These are phyloP conservation scores for Talaromyces trachyspermus DNA, from an alignment of 495 filamentous ascomycete genomes.

Conservation along the genomic window DNA sequence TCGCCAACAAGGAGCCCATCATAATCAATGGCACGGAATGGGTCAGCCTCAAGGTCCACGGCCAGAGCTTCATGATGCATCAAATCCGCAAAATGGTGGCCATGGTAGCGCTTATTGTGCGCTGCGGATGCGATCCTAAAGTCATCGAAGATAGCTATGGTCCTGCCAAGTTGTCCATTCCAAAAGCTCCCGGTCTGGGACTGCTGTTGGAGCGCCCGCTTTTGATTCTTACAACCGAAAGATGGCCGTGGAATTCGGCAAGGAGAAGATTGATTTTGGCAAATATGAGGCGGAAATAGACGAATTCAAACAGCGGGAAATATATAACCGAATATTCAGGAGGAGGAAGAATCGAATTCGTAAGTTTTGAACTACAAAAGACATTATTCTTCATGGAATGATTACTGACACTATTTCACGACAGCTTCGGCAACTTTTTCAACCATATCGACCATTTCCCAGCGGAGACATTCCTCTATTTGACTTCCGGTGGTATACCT, in stretches of 20 bases:
- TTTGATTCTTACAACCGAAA: conserved; percentile 69
- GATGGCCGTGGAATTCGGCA: conserved; percentile 44
- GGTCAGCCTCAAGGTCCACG: conserved; percentile 91
- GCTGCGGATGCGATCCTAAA: conserved; percentile 62
- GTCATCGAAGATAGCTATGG: conserved; percentile 65
- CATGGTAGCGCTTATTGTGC: conserved; percentile 76
- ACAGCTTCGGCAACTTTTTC: conserved; percentile 73
- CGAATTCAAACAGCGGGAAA: conserved; percentile 87
- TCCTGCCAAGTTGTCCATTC: conserved; percentile 65
- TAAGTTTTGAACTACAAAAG: too few relatives aligned
- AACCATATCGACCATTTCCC: conserved; percentile 75
- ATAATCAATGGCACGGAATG: conserved; percentile 87
- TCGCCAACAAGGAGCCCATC: conserved; percentile 61
- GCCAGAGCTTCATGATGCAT: conserved; percentile 99
- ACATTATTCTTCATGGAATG: too few relatives aligned
- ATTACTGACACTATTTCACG: neutral
- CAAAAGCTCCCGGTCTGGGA: conserved; percentile 85
- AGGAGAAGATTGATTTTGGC: conserved; percentile 67
- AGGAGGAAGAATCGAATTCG: conserved; percentile 73
- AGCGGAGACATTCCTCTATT: conserved; percentile 66
- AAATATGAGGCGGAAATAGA: conserved; percentile 69
- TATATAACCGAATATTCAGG: conserved; percentile 87
- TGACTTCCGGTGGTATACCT: conserved; percentile 56
- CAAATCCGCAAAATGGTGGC: conserved; percentile 99
- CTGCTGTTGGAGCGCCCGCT: conserved; percentile 84